Evolutionary conservation across 805 yeast species (phyloP), one percentile per base, ranked within the genome.

Genomic region (Grigorovia humatica): DNA sequence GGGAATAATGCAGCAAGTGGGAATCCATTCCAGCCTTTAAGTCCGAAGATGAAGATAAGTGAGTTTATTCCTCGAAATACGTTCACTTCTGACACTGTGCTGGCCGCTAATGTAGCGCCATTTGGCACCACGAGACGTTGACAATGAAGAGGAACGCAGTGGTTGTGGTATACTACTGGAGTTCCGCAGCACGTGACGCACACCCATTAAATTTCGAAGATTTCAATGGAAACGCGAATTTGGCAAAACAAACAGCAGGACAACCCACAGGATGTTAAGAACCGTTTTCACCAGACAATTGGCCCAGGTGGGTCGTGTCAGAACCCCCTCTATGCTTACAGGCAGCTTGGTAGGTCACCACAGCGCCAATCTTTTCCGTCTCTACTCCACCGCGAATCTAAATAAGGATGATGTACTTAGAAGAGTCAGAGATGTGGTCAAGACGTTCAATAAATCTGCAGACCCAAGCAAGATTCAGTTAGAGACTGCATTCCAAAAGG

Each of bases 351-450:
- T 15, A 2, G 13, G 42, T 9, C 6, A 8, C 17, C 12, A 38
- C 18, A 38, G 15, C 13, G 42, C 6, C 17, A 38, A 38, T 38
- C 13, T 38, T 3, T 38, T 50, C 60, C 69, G 80, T 59, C 67
- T 77, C 64, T 83, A 83, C 72, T 66, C 78, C 18, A 78, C 85
- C 50, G 78, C 85, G 48, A 53, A 50, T 17, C 72, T 89, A 61
- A 74, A 84, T 55, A 80, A 81, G 66, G 85, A 82, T 43, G 96
- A 88, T 66, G 90, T 90, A 57, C 79, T 88, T 59, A 75, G 79
- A 57, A 82, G 97, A 72, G 85, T 93, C 51, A 73, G 84, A 55
- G 87, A 85, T 62, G 96, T 93, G 52, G 76, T 84, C 69, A 75
- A 75, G 65, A 76, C 82, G 35, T 80, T 82, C 59, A 80, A 76